Evolutionary conservation across 2,329 filamentous ascomycete species (phyloP), one percentile per base, ranked within the genome.

Genomic region (Epichloe sylvatica): DNA sequence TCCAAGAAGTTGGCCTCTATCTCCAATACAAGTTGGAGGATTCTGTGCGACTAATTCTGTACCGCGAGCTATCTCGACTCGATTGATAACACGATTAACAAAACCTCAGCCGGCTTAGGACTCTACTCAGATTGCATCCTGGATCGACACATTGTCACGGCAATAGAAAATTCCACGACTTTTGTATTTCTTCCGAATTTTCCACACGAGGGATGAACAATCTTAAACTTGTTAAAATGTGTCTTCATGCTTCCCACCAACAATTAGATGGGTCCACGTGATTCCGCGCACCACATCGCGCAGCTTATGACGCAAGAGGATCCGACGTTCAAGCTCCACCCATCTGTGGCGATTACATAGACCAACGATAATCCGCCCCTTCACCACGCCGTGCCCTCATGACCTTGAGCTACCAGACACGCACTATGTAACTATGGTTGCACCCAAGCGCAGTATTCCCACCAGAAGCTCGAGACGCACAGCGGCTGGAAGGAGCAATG

Each of bases 391-490:
- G 35, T 30, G 23, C 23, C 36, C 23, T 23, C 30, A 35, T 17
- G 38, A 40, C 36, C 30, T 33, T 37, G 43, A 25, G 35, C 39
- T 13, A 11, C 25, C 15, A 17, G 19, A 19, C 15, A 25, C 25
- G 25, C 49, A 40, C 42, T 17, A 53, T 54, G 51, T 38, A 38
- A 60, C 15, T 12, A 67, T 67, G 65, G 63, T 57, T 46, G 59
- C 61, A 52, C 59, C 52, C 50, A 67, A 58, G 53, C 59, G 59
- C 45, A 57, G 47, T 46, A 59, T 50, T 34, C 55, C 58, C 39
- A 57, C 55, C 49, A 57, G 56, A 23, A 59, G 54, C 41, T 55
- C 48, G 49, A 55, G 56, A 21, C 50, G 52, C 19, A 48, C 41
- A 36, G 54, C 46, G 39, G 52, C 49, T 7, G 51, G 47, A 7